Base-by-base conservation (phyloP, 139 green algal species). In the Desmodesmus armatus region DNA sequence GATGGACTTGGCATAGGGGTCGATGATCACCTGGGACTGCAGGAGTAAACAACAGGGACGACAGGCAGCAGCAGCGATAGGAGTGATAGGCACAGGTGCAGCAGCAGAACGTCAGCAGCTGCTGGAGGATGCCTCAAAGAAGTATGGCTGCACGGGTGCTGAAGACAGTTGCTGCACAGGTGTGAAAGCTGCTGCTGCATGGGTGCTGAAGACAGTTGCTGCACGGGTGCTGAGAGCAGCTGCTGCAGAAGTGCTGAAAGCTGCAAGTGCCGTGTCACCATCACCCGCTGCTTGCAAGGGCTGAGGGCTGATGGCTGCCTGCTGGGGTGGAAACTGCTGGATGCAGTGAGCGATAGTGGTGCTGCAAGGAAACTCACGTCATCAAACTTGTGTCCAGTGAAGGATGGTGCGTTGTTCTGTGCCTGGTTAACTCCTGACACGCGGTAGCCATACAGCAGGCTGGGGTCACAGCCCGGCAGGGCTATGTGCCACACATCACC, bases 401-500 rank as follows among this genome's bases (percentile, higher is more conserved):
- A 40, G 29, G 67, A 65, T 21, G 67, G 49, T 0, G 67, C 49
- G 11, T 84, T 83, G 60, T 74, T 67, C 66, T 81, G 71, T 25
- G 90, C 81, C 72, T 90, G 65, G 41, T 88, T 73, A 2, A 66
- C 65, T 27, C 91, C 90, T 40, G 29, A 62, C 33, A 92, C 85
- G 2, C 87, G 62, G 72, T 91, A 93, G 51, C 78, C 92, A 44
- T 98, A 98, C 33, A 98, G 88, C 37, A 98, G 85, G 41, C 75
- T 83, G 39, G 78, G 29, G 25, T 93, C 75, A 0, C 98, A 74
- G 2, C 88, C 63, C 0, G 93, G 91, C 78, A 99, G 85, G 33
- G 87, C 80, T 25, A 98, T 88, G 89, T 99, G 97, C 95, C 97
- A 99, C 5, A 96, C 88, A 67, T 95, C 88, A 21, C 92, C 94